These are phyloP conservation scores for Spizellomyces punctatus DNA, from an alignment of 192 early-diverging fungal genomes.

Conservation along the genomic window DNA sequence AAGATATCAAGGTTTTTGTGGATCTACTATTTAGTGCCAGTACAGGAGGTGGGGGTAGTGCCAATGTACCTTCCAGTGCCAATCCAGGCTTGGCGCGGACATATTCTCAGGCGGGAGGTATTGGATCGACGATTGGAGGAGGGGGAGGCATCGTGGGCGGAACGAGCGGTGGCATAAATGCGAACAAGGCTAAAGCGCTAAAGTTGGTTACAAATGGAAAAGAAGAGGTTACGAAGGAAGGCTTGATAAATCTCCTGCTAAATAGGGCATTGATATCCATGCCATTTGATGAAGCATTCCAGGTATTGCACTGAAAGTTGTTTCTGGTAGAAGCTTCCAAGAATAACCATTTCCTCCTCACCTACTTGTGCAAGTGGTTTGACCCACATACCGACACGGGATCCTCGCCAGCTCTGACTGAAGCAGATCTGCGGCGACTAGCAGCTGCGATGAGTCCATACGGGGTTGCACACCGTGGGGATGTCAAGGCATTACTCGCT, in stretches of 20 bases:
- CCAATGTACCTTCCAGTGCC: neutral
- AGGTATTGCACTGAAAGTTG: conserved; percentile 30
- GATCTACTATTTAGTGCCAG: conserved; percentile 13
- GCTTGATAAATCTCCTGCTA: conserved; percentile 43
- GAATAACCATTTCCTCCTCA: too few species aligned
- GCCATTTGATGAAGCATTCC: conserved; percentile 46
- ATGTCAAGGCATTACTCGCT: conserved; percentile 36
- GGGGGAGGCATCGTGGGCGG: neutral
- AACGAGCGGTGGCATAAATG: neutral
- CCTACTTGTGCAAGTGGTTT: conserved; percentile 25
- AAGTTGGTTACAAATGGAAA: conserved; percentile 35
- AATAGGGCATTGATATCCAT: conserved; percentile 17
- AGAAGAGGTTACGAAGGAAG: conserved; percentile 49
- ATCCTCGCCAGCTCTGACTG: conserved; percentile 12
- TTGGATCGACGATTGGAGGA: neutral
- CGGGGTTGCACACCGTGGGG: conserved; percentile 37
- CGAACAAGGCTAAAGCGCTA: conserved; percentile 13
- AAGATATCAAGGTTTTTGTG: conserved; percentile 24
- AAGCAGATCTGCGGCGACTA: conserved; percentile 33
- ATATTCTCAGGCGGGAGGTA: neutral
- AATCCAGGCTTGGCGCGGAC: neutral
- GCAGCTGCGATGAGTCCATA: conserved; percentile 34
- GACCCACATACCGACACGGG: conserved; percentile 24
- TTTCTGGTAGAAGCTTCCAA: too few species aligned
- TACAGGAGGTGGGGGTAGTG: neutral